Conservation (phyloP, 805 yeast species). For the Wickerhamomyces chambardii region DNA sequence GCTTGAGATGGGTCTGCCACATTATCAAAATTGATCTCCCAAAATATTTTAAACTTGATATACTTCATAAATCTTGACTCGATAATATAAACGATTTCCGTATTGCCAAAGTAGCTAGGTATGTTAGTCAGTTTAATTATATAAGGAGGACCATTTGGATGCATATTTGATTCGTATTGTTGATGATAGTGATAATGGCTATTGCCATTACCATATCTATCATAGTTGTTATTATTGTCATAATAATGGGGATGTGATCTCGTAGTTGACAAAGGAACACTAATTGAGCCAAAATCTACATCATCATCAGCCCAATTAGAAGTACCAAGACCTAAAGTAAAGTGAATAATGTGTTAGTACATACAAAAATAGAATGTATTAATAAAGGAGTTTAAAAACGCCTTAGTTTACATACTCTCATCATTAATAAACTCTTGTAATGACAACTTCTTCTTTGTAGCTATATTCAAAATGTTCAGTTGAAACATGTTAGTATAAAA, state of each 20-base stretch:
- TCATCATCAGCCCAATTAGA: conserved; percentile 69
- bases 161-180: too few relatives aligned
- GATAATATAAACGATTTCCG: conserved; percentile 49
- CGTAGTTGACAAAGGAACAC: conserved; percentile 26
- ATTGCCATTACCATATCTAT: not conserved
- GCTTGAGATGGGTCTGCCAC: conserved; percentile 13
- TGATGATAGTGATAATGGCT: not conserved
- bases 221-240: conserved; percentile 3
- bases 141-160: conserved; percentile 39
- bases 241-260: conserved; percentile 8
- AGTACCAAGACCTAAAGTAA: conserved; percentile 21
- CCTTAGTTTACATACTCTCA: conserved; percentile 4
- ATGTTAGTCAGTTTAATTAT: conserved; percentile 55
- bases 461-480: too few relatives aligned
- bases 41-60: conserved; percentile 51
- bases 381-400: not conserved
- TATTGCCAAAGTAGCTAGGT: conserved; percentile 44
- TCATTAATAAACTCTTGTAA: conserved; percentile 16
- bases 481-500: too few relatives aligned
- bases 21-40: conserved; percentile 35
- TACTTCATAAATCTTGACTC: conserved; percentile 50
- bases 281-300: conserved; percentile 53
- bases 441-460: conserved; percentile 16
- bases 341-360: not conserved
- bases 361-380: too few relatives aligned